Evolutionary conservation across 2,329 filamentous ascomycete genomes (phyloP), one percentile per base, ranked within the genome.

Genomic region (Talaromyces pinophilus): DNA sequence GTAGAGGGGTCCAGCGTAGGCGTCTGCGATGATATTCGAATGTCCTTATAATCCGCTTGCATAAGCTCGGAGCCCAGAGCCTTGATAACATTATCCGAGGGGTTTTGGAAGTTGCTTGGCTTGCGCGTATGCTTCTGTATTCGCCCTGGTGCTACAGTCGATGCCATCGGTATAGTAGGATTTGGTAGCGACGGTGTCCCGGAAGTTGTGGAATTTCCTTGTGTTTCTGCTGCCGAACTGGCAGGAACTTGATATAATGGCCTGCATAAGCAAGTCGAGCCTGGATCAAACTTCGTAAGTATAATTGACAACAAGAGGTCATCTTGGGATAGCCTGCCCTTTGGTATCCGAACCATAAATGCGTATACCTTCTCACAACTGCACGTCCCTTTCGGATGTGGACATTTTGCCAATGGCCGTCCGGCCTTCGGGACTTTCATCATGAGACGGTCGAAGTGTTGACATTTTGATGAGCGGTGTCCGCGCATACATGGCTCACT

Each of bases 361-460:
- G 79, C 78, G 70, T 76, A 80, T 15, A 76, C 70, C 68, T 78
- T 79, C 67, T 79, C 73, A 64, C 80, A 82, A 63, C 76, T 78
- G 68, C 80, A 82, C 5, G 74, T 75, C 22, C 76, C 76, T 67
- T 80, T 79, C 3, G 78, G 77, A 71, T 83, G 81, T 30, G 81
- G 80, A 55, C 81, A 83, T 71, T 80, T 81, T 38, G 80, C 78
- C 25, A 83, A 74, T 19, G 82, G 82, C 19, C 82, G 77, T 13
- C 82, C 82, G 22, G 82, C 81, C 65, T 82, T 82, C 33, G 80
- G 80, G 25, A 83, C 81, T 71, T 82, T 81, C 71, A 83, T 80
- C 78, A 83, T 82, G 44, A 82, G 74, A 67, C 82, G 76, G 67
- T 83, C 81, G 62, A 78, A 80, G 70, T 83, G 81, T 64, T 79